Evolutionary conservation across 352 stramenopile species (phyloP), one percentile per base, ranked within the genome.

Genomic region (Pythium phragmitis): DNA sequence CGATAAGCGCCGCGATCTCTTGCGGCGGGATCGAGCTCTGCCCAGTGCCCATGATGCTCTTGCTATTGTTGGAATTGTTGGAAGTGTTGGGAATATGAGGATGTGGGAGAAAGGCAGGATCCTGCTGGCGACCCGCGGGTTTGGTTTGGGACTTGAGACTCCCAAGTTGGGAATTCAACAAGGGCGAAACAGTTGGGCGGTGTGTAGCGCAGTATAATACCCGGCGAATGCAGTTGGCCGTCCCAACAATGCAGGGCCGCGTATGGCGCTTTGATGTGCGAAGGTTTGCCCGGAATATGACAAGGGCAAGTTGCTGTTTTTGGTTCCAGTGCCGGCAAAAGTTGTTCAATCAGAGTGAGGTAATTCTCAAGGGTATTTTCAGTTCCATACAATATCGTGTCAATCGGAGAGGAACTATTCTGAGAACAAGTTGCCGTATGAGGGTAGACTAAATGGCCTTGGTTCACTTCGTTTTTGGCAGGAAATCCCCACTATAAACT

Each of bases 1-100:
- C 85, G 30, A 90, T 69, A 53, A 94, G 82, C 67, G 76, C 82
- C 41, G 63, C 53, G 61, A 89, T 67, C 70, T 94, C 85, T 13
- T 80, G 73, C 33, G 75, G 59, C 30, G 85, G 82, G 57, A 94
- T 87, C 17, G 85, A 89, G 65, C 82, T 92, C 76, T 89, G 85
- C 62, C 82, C 82, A 65, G 92, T 82, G 50, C 85, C 85, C 85
- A 93, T 92, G 45, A 16, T 50, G 39, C 14, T n/a, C 3, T 16
- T 39, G 48, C 26, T 9, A 23, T 39, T 26, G 26, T 56, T n/a
- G 47, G 13, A 28, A n/a, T 34, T 2, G 34, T 57, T 9, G 26
- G 5, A 45, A 30, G 26, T 50, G 45, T 50, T 50, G 45, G n/a
- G 8, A 41, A 55, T 23, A 42, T 14, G 8, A 4, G n/a, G 19